A percentile compares a stretch with the other conserved stretches of the same genome.
Conservation (phyloP, 2,329 filamentous ascomycete species). For the Arachnomyces sp. region DNA sequence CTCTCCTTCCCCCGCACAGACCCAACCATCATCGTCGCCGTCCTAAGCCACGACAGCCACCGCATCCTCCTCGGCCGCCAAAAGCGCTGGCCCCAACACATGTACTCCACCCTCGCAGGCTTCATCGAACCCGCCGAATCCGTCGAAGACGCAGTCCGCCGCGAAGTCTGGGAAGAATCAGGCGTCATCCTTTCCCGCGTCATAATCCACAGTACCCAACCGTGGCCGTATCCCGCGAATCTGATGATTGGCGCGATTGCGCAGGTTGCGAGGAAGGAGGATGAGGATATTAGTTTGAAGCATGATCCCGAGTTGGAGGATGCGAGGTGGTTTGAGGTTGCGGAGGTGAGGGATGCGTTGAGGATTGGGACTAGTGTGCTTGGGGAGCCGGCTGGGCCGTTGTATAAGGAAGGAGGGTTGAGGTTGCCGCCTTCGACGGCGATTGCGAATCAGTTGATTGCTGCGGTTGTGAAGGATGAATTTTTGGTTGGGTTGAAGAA, state of each 20-base stretch:
- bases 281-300: slow-evolving; percentile 71
- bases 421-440: slow-evolving; percentile 77
- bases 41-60: slow-evolving; percentile 71
- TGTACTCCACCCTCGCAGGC: slow-evolving; percentile 82
- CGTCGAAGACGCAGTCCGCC: slow-evolving; percentile 72
- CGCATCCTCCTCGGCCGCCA: slow-evolving; percentile 75
- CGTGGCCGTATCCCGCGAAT: slow-evolving; percentile 79
- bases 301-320: slow-evolving; percentile 88
- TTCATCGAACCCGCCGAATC: slow-evolving; percentile 82
- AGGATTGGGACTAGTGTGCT: slow-evolving; percentile 57
- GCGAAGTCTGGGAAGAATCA: slow-evolving; percentile 81
- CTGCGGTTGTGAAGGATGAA: slow-evolving; percentile 63
- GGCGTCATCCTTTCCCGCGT: slow-evolving; percentile 70
- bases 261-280: slow-evolving; percentile 64
- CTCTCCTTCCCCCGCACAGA: slow-evolving; percentile 87
- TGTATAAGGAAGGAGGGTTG: slow-evolving; percentile 67
- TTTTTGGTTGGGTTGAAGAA: slow-evolving; percentile 52
- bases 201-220: slow-evolving; percentile 73
- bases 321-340: slow-evolving; percentile 78
- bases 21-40: slow-evolving; percentile 89
- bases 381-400: slow-evolving; percentile 54
- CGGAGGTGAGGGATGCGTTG: slow-evolving; percentile 71
- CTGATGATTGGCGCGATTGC: slow-evolving; percentile 83
- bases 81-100: slow-evolving; percentile 71
- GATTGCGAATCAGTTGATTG: slow-evolving; percentile 84